Conservation (phyloP, 2,329 filamentous ascomycete genomes). For the Monosporascus sp. region DNA sequence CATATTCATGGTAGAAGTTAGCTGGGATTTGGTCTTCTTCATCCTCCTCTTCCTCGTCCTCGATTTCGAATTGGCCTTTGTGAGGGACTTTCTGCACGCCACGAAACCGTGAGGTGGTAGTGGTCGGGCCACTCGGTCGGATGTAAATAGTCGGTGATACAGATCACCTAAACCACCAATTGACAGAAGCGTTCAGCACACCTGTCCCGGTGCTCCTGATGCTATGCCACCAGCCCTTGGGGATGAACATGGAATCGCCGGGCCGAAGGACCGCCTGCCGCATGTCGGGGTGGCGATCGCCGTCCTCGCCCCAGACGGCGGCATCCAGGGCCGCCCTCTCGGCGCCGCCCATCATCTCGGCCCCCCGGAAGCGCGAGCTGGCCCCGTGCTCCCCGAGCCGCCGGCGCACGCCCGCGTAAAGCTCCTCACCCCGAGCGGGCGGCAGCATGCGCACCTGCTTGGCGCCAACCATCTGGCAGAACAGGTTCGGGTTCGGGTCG, state of each 20-base stretch:
- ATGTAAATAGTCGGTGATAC: too few relatives aligned
- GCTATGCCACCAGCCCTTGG: constrained; percentile 83
- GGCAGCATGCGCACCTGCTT: constrained; percentile 71
- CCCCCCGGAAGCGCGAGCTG: constrained; percentile 57
- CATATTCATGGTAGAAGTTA: too few relatives aligned
- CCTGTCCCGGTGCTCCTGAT: constrained; percentile 57
- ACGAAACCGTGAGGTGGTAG: too few relatives aligned
- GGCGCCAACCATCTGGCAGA: constrained; percentile 70
- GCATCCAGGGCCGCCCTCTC: constrained; percentile 64
- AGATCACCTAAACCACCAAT: constrained; percentile 73
- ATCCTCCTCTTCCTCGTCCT: too few relatives aligned
- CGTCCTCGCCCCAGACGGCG: constrained; percentile 59
- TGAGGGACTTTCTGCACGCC: too few relatives aligned
- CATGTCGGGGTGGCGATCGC: constrained; percentile 24
- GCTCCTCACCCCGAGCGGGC: constrained; percentile 54
- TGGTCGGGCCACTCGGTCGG: too few relatives aligned
- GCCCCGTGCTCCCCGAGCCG: constrained; percentile 30
- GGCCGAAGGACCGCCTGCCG: constrained; percentile 52
- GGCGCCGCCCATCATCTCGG: constrained; percentile 85
- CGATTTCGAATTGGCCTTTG: too few relatives aligned
- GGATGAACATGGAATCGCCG: constrained; percentile 74
- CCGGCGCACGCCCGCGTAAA: constrained; percentile 55
- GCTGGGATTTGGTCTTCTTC: too few relatives aligned
- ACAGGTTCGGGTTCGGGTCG: constrained; percentile 91
- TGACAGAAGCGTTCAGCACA: constrained; percentile 43